phyloP scores from a whole-genome alignment of 805 yeast genomes.

The Starmerella etchellsii region DNA sequence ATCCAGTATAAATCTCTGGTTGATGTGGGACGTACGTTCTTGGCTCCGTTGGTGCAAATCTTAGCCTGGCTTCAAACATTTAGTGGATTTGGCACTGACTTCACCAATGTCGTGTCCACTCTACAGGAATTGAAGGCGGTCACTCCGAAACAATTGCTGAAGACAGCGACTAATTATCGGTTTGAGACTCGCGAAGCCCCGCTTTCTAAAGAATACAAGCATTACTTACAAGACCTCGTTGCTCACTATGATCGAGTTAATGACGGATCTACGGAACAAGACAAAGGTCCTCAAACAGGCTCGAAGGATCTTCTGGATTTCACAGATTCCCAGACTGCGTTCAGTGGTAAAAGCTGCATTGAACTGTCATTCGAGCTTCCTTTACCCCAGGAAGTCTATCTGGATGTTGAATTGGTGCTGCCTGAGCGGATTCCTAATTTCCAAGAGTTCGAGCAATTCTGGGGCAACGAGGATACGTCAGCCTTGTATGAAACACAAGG shows the following conservation, averaged over 20 bases:
- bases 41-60: slow-evolving; percentile 63
- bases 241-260: slow-evolving; percentile 21
- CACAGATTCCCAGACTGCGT: background rate
- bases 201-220: slow-evolving; percentile 41
- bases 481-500: slow-evolving; percentile 31
- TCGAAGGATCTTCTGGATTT: background rate
- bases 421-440: slow-evolving; percentile 60
- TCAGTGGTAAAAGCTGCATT: slow-evolving; percentile 4
- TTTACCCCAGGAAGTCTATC: slow-evolving; percentile 19
- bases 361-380: slow-evolving; percentile 10
- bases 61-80: slow-evolving; percentile 86
- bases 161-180: slow-evolving; percentile 60
- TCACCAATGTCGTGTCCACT: slow-evolving; percentile 30
- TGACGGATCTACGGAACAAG: background rate
- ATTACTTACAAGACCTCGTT: slow-evolving; percentile 31
- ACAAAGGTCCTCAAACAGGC: background rate
- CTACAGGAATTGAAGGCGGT: slow-evolving; percentile 50
- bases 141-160: slow-evolving; percentile 56
- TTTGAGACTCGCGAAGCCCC: slow-evolving; percentile 73
- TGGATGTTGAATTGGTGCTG: slow-evolving; percentile 27
- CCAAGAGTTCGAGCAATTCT: slow-evolving; percentile 55
- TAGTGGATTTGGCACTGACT: slow-evolving; percentile 48
- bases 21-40: slow-evolving; percentile 50
- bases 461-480: slow-evolving; percentile 63
- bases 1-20: slow-evolving; percentile 43